These are phyloP conservation scores for Neonectria ditissima DNA, from an alignment of 2,329 filamentous ascomycete genomes.

Conservation along the genomic window DNA sequence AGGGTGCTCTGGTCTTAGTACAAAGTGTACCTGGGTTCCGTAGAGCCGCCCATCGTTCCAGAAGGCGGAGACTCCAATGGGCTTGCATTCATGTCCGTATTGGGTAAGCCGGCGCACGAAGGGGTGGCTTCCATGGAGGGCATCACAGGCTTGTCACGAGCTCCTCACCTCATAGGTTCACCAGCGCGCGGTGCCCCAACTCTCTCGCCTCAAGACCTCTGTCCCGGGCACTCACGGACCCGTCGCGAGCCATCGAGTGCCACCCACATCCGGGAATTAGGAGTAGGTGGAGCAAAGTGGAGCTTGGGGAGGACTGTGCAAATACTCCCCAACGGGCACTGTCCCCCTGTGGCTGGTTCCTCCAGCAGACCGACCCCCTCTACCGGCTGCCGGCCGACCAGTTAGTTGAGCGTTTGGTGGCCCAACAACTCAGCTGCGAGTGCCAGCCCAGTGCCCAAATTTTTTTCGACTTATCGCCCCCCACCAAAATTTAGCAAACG, in stretches of 20 bases:
- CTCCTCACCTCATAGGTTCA: not conserved
- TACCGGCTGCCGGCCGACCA: conserved; percentile 29
- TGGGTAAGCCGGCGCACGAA: conserved; percentile 27
- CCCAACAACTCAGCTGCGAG: conserved; percentile 48
- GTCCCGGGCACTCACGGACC: conserved; percentile 1
- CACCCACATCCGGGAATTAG: conserved; percentile 18
- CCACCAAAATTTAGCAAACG: conserved; percentile 56
- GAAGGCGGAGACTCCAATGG: conserved; percentile 22
- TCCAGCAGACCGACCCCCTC: conserved; percentile 16
- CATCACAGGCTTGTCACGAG: conserved; percentile 27
- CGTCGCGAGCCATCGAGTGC: not conserved
- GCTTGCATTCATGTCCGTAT: conserved; percentile 12
- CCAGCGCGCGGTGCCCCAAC: not conserved
- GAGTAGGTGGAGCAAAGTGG: conserved; percentile 14
- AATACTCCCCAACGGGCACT: conserved; percentile 5
- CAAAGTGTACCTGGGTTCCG: conserved; percentile 12
- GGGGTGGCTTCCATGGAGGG: conserved; percentile 29
- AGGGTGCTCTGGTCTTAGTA: not conserved
- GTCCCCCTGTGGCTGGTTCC: conserved; percentile 13
- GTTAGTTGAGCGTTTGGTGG: conserved; percentile 45
- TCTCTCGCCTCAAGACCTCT: not conserved
- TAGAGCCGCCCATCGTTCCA: conserved; percentile 24
- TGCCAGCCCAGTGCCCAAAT: conserved; percentile 50
- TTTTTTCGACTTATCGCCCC: conserved; percentile 52
- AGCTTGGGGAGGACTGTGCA: conserved; percentile 19